Percentiles rank a stretch among this genome's conserved stretches.
Evolutionary conservation across 2,329 filamentous ascomycete genomes (phyloP).

Genomic region (Arthrobotrys megalospora): DNA sequence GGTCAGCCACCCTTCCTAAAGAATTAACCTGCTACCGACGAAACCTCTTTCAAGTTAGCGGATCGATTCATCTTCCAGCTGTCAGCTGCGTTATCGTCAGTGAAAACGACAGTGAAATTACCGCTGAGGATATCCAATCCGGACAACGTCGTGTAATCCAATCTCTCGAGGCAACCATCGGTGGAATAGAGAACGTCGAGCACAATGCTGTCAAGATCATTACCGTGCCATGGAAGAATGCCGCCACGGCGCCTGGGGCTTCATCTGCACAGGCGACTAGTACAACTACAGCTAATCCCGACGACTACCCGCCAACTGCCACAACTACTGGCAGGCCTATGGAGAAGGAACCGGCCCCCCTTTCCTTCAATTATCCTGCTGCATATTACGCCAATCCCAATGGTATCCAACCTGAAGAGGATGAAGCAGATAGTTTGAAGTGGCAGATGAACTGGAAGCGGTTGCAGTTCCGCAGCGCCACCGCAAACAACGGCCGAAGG

Average conservation of each 20-base stretch:
- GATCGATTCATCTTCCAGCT: constrained; percentile 84
- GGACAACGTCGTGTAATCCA: constrained; percentile 50
- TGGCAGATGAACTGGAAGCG: constrained; percentile 96
- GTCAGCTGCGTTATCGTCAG: constrained; percentile 84
- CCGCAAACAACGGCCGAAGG: constrained; percentile 92
- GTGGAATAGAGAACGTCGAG: constrained; percentile 94
- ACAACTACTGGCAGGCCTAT: constrained; percentile 47
- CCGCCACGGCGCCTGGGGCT: constrained; percentile 79
- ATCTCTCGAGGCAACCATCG: constrained; percentile 83
- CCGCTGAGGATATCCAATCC: constrained; percentile 76
- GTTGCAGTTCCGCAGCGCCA: constrained; percentile 93
- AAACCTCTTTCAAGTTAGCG: constrained; percentile 96
- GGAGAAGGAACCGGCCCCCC: constrained; percentile 86
- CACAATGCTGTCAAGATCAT: constrained; percentile 93
- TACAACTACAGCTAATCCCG: constrained; percentile 11
- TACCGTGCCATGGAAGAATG: constrained; percentile 96
- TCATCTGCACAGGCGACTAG: constrained; percentile 69
- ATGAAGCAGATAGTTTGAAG: constrained; percentile 87
- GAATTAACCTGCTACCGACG: constrained; percentile 96
- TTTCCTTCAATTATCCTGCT: constrained; percentile 74
- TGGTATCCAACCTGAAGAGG: constrained; percentile 70
- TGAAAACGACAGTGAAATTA: constrained; percentile 86
- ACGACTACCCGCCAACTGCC: constrained; percentile 53
- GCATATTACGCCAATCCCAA: constrained; percentile 71
- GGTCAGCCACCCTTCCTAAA: constrained; percentile 72